A percentile compares a stretch with the other conserved stretches of the same genome.
phyloP scores from a whole-genome alignment of 2,329 filamentous ascomycete genomes.

The Colletotrichum graminicola region DNA sequence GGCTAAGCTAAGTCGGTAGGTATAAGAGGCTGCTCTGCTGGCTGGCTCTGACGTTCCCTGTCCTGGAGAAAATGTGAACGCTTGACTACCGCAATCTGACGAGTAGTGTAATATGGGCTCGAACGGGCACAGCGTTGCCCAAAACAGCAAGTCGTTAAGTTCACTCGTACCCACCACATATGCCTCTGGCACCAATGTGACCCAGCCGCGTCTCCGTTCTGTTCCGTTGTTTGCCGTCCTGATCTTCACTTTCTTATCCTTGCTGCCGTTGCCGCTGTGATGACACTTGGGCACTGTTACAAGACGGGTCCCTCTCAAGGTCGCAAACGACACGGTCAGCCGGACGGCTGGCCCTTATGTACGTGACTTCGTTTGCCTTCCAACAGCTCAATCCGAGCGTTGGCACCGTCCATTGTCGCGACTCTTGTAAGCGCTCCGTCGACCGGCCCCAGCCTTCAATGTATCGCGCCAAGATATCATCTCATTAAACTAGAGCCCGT shows the following conservation, averaged over 20 bases:
- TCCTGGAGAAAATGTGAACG: background rate
- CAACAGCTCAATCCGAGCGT: conserved; percentile 14
- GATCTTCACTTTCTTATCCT: background rate
- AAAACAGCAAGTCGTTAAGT: conserved; percentile 34
- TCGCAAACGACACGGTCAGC: too few species aligned
- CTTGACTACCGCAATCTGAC: conserved; percentile 35
- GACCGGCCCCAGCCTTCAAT: conserved; percentile 5
- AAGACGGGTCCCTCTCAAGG: too few species aligned
- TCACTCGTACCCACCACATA: conserved; percentile 23
- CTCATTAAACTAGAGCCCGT: conserved; percentile 15
- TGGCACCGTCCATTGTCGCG: background rate
- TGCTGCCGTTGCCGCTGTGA: background rate
- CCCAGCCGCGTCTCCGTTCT: conserved; percentile 28
- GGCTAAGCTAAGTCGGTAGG: too few species aligned
- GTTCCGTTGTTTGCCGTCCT: conserved; percentile 34
- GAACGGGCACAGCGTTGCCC: conserved; percentile 21
- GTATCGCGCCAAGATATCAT: conserved; percentile 11
- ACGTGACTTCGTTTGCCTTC: conserved; percentile 20
- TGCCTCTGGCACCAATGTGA: conserved; percentile 9
- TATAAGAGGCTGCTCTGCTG: too few species aligned
- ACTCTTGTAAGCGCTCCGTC: background rate
- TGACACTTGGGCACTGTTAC: background rate
- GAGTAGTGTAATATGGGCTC: conserved; percentile 39
- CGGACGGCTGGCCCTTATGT: background rate
- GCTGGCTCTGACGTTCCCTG: too few species aligned